Evolutionary conservation across 73 alveolate genomes (phyloP).

Genomic region (Durusdinium trenchii): DNA sequence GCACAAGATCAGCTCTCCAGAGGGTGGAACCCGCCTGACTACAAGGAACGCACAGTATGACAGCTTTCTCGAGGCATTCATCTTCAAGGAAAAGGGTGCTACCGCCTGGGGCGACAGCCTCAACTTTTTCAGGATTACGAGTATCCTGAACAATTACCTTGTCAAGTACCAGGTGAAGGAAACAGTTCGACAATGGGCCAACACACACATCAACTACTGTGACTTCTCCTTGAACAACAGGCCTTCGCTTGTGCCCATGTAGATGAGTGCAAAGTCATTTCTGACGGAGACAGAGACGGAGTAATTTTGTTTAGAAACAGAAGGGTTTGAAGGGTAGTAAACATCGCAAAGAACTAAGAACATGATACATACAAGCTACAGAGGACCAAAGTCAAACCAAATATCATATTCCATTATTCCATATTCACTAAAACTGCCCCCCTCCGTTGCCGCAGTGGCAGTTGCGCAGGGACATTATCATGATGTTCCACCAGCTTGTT

Average conservation of each 20-base stretch:
- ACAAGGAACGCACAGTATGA: not conserved
- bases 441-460: too few species aligned
- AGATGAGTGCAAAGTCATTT: too few species aligned
- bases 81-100: not conserved
- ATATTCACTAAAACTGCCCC: too few species aligned
- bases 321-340: too few species aligned
- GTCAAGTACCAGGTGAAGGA: not conserved
- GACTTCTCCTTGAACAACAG: constrained; percentile 11
- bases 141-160: not conserved
- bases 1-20: not conserved
- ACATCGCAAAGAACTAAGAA: too few species aligned
- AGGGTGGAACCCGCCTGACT: not conserved
- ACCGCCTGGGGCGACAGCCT: not conserved
- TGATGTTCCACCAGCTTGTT: not conserved
- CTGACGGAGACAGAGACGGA: too few species aligned
- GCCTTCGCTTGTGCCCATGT: not conserved
- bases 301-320: too few species aligned
- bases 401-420: too few species aligned
- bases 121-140: not conserved
- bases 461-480: constrained; percentile 42
- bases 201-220: not conserved
- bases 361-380: too few species aligned
- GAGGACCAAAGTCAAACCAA: too few species aligned
- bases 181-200: not conserved
- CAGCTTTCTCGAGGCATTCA: not conserved